A percentile compares a stretch with the other conserved stretches of the same genome.
These are phyloP conservation scores for Pythium aristosporum DNA, from an alignment of 352 stramenopile genomes.

Conservation along the genomic window DNA sequence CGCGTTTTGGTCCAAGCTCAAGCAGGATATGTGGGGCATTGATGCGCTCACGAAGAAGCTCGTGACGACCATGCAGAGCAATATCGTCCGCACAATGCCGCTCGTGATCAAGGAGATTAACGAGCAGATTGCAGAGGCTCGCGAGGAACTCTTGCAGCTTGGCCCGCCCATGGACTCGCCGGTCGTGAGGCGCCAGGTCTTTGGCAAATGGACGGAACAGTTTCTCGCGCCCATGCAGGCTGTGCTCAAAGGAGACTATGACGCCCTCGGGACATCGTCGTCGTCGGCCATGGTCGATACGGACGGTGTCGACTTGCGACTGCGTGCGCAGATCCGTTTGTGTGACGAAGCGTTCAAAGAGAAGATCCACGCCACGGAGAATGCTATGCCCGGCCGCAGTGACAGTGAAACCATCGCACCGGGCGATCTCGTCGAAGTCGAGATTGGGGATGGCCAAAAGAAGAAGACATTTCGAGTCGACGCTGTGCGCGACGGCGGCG, in stretches of 20 bases:
- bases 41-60: conserved; percentile 33
- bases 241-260: conserved; percentile 37
- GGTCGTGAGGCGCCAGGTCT: conserved; percentile 30
- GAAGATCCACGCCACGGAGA: conserved; percentile 3
- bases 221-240: conserved; percentile 40
- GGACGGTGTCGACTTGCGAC: conserved; percentile 22
- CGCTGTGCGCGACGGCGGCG: background rate
- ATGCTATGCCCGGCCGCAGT: conserved; percentile 2
- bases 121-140: conserved; percentile 23
- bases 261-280: conserved; percentile 3
- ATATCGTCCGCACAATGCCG: conserved; percentile 45
- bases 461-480: conserved; percentile 1
- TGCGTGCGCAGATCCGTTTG: conserved; percentile 35
- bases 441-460: background rate
- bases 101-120: conserved; percentile 47
- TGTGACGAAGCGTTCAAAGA: conserved; percentile 33
- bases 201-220: conserved; percentile 31
- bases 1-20: conserved; percentile 41
- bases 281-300: background rate
- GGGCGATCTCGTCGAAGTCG: conserved; percentile 13
- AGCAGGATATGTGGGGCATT: conserved; percentile 36
- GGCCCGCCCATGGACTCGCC: conserved; percentile 23
- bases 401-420: background rate
- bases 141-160: conserved; percentile 26
- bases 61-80: conserved; percentile 49